Evolutionary conservation across 2,329 filamentous ascomycete species (phyloP).

Genomic region (Monosporascus sp.): DNA sequence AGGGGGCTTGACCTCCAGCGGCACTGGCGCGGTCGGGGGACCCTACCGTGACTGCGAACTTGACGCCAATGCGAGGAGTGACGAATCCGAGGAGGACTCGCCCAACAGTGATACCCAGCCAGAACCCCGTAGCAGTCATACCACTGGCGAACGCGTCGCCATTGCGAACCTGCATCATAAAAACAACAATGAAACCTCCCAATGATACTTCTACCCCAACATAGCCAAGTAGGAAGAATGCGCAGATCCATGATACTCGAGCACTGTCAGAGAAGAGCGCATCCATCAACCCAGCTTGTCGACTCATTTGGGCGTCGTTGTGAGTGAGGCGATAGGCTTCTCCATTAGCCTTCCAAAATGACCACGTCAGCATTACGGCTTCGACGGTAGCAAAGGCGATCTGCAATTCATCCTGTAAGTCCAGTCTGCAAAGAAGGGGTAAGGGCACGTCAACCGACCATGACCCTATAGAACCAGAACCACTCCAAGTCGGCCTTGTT

Average conservation of each 20-base stretch:
- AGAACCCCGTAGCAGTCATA: constrained; percentile 75
- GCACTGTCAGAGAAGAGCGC: constrained; percentile 38
- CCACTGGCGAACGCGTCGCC: constrained; percentile 64
- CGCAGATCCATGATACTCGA: constrained; percentile 61
- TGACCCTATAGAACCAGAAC: constrained; percentile 72
- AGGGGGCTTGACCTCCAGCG: too few species aligned
- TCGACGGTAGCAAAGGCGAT: constrained; percentile 53
- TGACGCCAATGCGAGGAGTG: constrained; percentile 67
- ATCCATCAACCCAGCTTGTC: constrained; percentile 23
- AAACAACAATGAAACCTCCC: constrained; percentile 78
- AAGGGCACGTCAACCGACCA: constrained; percentile 44
- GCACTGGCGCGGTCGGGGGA: background rate
- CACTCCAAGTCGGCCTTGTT: constrained; percentile 56
- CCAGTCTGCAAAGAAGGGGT: too few species aligned
- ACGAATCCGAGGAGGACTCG: constrained; percentile 68
- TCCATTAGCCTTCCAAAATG: constrained; percentile 58
- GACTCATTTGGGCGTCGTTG: constrained; percentile 21
- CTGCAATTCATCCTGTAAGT: constrained; percentile 20
- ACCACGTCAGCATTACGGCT: constrained; percentile 37
- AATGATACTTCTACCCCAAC: constrained; percentile 72
- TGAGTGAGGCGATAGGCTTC: constrained; percentile 42
- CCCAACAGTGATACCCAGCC: constrained; percentile 73
- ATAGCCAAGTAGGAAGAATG: constrained; percentile 70
- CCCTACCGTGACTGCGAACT: constrained; percentile 47
- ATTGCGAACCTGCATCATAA: constrained; percentile 73